Percentiles rank a stretch among this genome's conserved stretches.
These are phyloP conservation scores for Apiospora saccharicola DNA, from an alignment of 2,329 filamentous ascomycete genomes.

Conservation along the genomic window DNA sequence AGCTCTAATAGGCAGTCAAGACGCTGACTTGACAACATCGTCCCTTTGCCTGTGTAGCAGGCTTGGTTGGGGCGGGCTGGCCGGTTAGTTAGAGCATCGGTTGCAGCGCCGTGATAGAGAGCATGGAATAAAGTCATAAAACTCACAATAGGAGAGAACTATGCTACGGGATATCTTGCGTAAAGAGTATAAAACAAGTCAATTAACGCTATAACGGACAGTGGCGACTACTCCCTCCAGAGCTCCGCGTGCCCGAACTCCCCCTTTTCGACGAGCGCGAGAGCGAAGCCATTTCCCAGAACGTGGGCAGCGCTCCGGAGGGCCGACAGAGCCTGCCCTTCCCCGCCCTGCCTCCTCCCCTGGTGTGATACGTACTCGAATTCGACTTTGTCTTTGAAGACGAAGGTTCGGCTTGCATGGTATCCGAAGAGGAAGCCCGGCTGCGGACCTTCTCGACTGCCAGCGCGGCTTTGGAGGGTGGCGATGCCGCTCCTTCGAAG, in stretches of 20 bases:
- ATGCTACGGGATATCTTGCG: background rate
- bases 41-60: too few relatives aligned
- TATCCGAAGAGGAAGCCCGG: background rate
- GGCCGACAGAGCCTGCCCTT: background rate
- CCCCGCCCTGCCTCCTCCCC: background rate
- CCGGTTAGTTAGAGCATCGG: too few relatives aligned
- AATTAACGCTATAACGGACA: background rate
- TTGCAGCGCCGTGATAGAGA: too few relatives aligned
- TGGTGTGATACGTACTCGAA: background rate
- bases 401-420: background rate
- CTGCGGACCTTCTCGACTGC: background rate
- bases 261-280: background rate
- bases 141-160: background rate
- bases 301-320: background rate
- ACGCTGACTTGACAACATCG: too few relatives aligned
- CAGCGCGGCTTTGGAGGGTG: background rate
- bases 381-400: background rate
- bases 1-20: too few relatives aligned
- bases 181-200: background rate
- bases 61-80: too few relatives aligned
- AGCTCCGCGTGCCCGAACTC: background rate
- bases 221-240: background rate
- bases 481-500: background rate
- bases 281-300: constrained; percentile 1
- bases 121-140: background rate